phyloP scores from a whole-genome alignment of 306 rosid genomes.

The Quercus glauca region DNA sequence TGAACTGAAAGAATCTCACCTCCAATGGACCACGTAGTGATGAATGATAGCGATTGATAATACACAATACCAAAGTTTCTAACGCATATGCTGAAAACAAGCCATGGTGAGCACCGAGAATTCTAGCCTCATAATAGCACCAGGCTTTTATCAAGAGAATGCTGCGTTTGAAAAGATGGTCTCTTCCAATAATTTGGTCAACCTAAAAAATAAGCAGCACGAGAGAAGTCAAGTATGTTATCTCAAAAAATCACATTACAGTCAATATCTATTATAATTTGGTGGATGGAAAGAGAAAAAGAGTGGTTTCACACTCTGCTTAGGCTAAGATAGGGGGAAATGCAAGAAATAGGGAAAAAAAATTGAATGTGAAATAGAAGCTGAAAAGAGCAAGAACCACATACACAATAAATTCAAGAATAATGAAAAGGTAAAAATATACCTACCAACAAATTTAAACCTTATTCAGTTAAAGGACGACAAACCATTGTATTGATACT shows the following conservation, averaged over 20 bases:
- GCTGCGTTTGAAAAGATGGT: slow-evolving; percentile 66
- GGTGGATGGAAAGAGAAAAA: neutral
- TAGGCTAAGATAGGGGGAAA: too few relatives aligned
- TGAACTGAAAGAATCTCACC: slow-evolving; percentile 38
- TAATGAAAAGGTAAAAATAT: too few relatives aligned
- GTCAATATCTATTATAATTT: too few relatives aligned
- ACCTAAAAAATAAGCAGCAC: slow-evolving; percentile 37
- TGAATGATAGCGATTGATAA: slow-evolving; percentile 55
- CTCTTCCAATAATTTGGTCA: slow-evolving; percentile 48
- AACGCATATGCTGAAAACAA: slow-evolving; percentile 66
- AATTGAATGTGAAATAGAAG: neutral
- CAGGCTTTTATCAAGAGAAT: slow-evolving; percentile 67
- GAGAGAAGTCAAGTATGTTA: neutral
- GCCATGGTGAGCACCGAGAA: slow-evolving; percentile 67
- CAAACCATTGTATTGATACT: too few relatives aligned
- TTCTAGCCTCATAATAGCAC: slow-evolving; percentile 78
- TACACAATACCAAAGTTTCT: slow-evolving; percentile 56
- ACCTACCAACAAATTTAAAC: too few relatives aligned
- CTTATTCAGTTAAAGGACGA: too few relatives aligned
- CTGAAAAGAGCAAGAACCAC: too few relatives aligned
- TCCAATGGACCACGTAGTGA: slow-evolving; percentile 65
- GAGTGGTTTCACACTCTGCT: neutral
- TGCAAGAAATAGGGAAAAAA: neutral
- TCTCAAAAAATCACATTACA: too few relatives aligned
- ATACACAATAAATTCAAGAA: too few relatives aligned